Percentiles rank a stretch among this genome's conserved stretches.
Conservation (phyloP, 1,284 basidiomycete species). For the Rhodotorula mucilaginosa region DNA sequence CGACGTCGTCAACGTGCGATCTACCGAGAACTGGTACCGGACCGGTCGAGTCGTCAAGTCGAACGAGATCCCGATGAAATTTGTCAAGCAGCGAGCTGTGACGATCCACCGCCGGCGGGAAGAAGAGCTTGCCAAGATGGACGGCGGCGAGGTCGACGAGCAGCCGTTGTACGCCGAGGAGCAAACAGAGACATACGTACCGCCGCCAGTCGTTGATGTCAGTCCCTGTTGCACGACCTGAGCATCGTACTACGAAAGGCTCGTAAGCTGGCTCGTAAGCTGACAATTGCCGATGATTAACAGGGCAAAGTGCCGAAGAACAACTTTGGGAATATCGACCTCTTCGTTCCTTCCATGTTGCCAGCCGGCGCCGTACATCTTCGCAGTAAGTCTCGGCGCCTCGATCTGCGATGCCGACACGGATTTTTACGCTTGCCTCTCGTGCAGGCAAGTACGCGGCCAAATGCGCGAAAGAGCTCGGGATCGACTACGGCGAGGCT, state of each 20-base stretch:
- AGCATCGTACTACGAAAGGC: not conserved
- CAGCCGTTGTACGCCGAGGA: conserved; percentile 81
- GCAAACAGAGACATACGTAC: conserved; percentile 80
- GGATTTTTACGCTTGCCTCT: not conserved
- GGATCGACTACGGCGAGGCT: conserved; percentile 88
- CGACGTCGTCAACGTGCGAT: conserved; percentile 78
- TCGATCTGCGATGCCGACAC: conserved; percentile 11
- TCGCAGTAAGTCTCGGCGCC: conserved; percentile 64
- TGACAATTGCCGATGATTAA: conserved; percentile 9
- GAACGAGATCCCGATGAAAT: conserved; percentile 80
- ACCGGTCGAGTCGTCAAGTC: conserved; percentile 71
- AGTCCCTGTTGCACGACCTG: conserved; percentile 44
- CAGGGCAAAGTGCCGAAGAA: conserved; percentile 93
- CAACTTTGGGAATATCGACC: conserved; percentile 93
- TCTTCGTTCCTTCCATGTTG: conserved; percentile 93
- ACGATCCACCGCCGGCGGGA: conserved; percentile 80
- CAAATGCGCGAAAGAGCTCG: conserved; percentile 83
- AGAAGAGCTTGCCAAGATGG: conserved; percentile 67
- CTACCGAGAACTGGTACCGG: conserved; percentile 93
- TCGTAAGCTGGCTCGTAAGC: too few species aligned
- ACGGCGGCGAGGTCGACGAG: conserved; percentile 58
- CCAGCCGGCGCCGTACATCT: conserved; percentile 82
- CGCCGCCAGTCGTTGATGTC: conserved; percentile 78
- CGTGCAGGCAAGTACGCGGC: conserved; percentile 74
- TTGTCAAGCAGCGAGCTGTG: conserved; percentile 78